Conservation (phyloP, 1,139 yeast species). For the Geotrichum restrictum region DNA sequence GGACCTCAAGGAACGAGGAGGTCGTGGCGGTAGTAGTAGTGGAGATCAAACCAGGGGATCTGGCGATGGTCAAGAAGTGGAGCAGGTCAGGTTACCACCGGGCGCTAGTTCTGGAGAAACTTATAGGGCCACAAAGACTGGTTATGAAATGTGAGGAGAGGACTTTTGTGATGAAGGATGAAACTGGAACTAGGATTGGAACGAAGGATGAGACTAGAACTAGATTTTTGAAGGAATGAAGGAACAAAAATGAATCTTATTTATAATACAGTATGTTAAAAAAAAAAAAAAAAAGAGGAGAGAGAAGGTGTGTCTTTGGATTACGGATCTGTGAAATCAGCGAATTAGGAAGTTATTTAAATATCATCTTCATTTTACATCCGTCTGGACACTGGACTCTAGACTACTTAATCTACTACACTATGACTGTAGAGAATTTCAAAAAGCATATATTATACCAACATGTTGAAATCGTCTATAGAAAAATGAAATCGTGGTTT, state of each 20-base stretch:
- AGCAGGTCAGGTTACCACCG: slow-evolving; percentile 1
- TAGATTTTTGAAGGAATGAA: neutral
- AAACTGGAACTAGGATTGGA: neutral
- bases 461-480: too few species aligned
- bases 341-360: too few species aligned
- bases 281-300: too few species aligned
- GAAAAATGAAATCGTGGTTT: too few species aligned
- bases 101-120: neutral
- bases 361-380: too few species aligned
- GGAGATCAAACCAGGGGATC: neutral
- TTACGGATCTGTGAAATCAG: too few species aligned
- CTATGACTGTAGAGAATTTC: too few species aligned
- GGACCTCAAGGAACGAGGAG: slow-evolving; percentile 31
- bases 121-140: neutral
- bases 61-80: neutral
- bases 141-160: neutral
- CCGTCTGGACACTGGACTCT: too few species aligned
- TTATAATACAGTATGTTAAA: too few species aligned
- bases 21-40: neutral
- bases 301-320: too few species aligned
- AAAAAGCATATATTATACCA: too few species aligned
- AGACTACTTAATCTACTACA: too few species aligned
- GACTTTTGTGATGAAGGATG: neutral
- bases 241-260: neutral
- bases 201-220: neutral